Conservation (phyloP, 352 stramenopile species). For the Globisporangium uncinulatum region DNA sequence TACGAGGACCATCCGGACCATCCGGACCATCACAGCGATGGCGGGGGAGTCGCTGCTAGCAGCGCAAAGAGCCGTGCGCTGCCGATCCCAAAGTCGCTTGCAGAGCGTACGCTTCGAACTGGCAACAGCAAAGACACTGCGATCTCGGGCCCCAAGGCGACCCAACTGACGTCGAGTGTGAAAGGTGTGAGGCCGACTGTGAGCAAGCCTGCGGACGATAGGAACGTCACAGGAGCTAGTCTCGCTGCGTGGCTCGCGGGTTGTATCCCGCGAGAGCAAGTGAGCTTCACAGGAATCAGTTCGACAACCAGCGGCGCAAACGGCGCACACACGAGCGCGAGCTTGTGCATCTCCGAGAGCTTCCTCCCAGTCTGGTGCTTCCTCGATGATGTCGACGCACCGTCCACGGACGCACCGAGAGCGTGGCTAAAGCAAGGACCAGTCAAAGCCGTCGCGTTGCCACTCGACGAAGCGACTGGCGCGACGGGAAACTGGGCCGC, state of each 20-base stretch:
- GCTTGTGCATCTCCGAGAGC: conserved; percentile 29
- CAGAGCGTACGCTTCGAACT: too few species aligned
- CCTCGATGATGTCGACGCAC: conserved; percentile 43
- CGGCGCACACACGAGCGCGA: background rate
- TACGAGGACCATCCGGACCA: conserved; percentile 29
- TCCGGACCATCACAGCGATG: conserved; percentile 12
- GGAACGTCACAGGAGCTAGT: conserved; percentile 15
- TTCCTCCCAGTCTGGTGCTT: conserved; percentile 77
- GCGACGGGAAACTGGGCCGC: conserved; percentile 60
- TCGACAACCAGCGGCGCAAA: background rate
- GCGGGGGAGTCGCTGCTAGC: conserved; percentile 5
- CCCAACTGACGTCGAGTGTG: background rate
- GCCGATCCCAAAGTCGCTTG: background rate
- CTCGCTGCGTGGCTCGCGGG: conserved; percentile 45
- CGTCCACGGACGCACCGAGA: conserved; percentile 10
- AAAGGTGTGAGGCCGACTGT: background rate
- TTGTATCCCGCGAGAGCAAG: conserved; percentile 30
- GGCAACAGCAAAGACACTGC: background rate
- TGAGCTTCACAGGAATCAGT: conserved; percentile 40
- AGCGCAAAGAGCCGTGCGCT: too few species aligned
- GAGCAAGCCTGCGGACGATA: conserved; percentile 11
- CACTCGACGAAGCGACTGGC: conserved; percentile 51
- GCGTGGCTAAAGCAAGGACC: conserved; percentile 24
- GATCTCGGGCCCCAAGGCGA: background rate
- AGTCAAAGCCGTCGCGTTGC: conserved; percentile 60